phyloP scores from a whole-genome alignment of 176 grass and related monocot species.

The Urochloa ruziziensis region DNA sequence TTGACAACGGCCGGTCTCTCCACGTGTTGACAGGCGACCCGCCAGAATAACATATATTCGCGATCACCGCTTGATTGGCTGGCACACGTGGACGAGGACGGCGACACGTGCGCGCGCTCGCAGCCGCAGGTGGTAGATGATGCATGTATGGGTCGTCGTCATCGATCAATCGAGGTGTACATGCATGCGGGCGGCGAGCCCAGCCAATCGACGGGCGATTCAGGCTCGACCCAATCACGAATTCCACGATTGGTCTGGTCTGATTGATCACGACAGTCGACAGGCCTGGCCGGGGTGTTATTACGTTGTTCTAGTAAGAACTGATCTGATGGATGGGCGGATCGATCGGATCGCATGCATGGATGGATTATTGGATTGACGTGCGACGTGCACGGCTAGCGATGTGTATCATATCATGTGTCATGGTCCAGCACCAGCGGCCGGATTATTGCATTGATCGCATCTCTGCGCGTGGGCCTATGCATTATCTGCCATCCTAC shows the following conservation, averaged over 20 bases:
- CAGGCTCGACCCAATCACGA: neutral
- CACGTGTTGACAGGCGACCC: constrained; percentile 29
- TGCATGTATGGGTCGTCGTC: neutral
- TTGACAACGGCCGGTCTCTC: neutral
- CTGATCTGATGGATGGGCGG: too few species aligned
- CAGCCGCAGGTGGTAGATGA: neutral
- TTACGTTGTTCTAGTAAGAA: too few species aligned
- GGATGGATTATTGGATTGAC: too few species aligned
- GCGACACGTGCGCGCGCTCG: constrained; percentile 11
- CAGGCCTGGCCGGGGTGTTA: too few species aligned
- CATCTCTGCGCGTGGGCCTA: too few species aligned
- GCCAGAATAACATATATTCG: constrained; percentile 30
- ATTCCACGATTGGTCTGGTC: neutral
- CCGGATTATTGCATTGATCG: too few species aligned
- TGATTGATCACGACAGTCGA: neutral
- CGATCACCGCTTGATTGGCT: neutral
- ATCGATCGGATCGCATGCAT: too few species aligned
- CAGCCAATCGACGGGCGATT: neutral
- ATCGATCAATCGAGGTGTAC: neutral
- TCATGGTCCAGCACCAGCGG: too few species aligned
- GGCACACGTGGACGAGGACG: neutral
- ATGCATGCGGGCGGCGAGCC: too few species aligned
- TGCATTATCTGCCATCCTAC: too few species aligned
- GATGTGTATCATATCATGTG: too few species aligned
- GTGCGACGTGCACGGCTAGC: too few species aligned